Base-by-base conservation (phyloP, 768 basidiomycete species). In the Obba rivulosa region DNA sequence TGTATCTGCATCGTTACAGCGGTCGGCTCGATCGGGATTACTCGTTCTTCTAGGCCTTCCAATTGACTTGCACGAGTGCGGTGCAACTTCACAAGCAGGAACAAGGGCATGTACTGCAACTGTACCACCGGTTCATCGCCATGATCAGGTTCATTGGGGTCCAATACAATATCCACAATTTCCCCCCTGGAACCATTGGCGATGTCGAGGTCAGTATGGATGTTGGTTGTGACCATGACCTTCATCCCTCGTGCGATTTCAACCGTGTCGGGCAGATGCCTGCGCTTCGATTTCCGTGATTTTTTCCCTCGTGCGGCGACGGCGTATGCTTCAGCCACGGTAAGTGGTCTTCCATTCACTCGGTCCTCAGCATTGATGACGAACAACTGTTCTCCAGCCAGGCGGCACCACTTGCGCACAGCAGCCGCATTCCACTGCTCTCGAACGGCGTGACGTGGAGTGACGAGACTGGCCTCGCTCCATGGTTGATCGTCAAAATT, bases 201-300 rank as follows among this genome's bases (percentile, higher is more conserved):
- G 0, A 76, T 42, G 31, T 74, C 72, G 0, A 68, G 53, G 22
- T 73, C 68, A 0, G 68, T 73, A n/a, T 69, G 63, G 0, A 75
- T 46, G 34, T 74, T 74, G 2, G 37, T 42, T 1, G 65, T 70
- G 0, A 74, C 66, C 66, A 74, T 66, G 0, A 69, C 68, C 41
- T 66, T 62, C 67, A 72, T 71, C 0, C 71, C 68, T 3, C 69
- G 25, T 0, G 62, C 55, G 0, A 66, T 1, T 34, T 62, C 50
- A 0, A 69, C 44, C 0, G 18, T 16, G 2, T 62, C 55, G 0
- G 59, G 55, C 4, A 65, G 37, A 10, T 25, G 28, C 1, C 14
- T 28, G 20, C 41, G 16, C 34, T 35, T 20, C 37, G 37, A 16
- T 20, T 16, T 16, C 16, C 7, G n/a, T 10, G 17, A n/a, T 31